These are phyloP conservation scores for Physcomitrium patens DNA, from an alignment of 225 moss, liverwort and hornwort genomes.

Conservation along the genomic window DNA sequence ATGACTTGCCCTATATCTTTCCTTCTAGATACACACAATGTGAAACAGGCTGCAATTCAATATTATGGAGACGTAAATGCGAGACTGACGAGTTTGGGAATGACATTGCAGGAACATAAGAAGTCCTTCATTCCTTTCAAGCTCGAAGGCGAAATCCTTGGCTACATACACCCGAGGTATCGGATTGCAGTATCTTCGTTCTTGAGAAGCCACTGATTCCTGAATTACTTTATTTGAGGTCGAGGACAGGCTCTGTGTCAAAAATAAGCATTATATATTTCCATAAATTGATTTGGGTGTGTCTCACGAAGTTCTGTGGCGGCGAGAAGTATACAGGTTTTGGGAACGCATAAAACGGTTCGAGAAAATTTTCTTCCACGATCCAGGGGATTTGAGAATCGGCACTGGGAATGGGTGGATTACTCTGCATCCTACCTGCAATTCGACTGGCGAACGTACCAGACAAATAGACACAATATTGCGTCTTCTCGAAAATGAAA, in stretches of 20 bases:
- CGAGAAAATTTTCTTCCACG: conserved; percentile 26
- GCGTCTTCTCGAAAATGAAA: conserved; percentile 45
- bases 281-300: background rate
- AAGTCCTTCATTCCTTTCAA: conserved; percentile 51
- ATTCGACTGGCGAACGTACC: conserved; percentile 46
- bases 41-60: background rate
- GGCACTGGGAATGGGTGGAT: conserved; percentile 45
- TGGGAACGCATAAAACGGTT: conserved; percentile 42
- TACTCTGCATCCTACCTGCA: conserved; percentile 50
- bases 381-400: conserved; percentile 43
- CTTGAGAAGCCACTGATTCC: background rate
- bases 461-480: conserved; percentile 40
- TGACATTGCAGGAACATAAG: conserved; percentile 40
- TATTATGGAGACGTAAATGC: background rate
- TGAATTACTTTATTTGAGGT: background rate
- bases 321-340: conserved; percentile 26
- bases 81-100: conserved; percentile 12
- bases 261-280: background rate
- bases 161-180: conserved; percentile 60
- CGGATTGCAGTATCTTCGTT: background rate
- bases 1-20: background rate
- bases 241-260: too few relatives aligned
- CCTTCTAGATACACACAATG: background rate
- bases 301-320: background rate
- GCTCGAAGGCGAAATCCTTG: conserved; percentile 46